phyloP scores from a whole-genome alignment of 75 land plant genomes.

The Adiantum capillusveneris region DNA sequence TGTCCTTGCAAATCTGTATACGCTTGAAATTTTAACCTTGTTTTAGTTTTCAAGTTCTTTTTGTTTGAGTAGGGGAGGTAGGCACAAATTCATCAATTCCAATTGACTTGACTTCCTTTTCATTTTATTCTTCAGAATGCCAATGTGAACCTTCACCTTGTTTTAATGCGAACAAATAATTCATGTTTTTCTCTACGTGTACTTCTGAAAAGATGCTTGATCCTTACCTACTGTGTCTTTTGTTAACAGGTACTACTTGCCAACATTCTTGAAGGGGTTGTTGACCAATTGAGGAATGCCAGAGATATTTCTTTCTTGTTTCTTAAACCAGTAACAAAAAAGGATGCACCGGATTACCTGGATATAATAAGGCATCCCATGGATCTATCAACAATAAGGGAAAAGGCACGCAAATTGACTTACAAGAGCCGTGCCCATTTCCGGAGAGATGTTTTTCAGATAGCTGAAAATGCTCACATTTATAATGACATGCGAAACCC shows the following conservation, averaged over 20 bases:
- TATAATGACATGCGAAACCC: slow-evolving; percentile 90
- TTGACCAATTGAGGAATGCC: slow-evolving; percentile 45
- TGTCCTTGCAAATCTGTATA: too few species aligned
- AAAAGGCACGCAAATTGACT: slow-evolving; percentile 62
- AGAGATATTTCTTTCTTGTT: slow-evolving; percentile 63
- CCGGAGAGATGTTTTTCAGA: slow-evolving; percentile 79
- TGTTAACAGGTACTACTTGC: slow-evolving; percentile 61
- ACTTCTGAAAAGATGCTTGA: too few species aligned
- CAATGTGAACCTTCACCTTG: too few species aligned
- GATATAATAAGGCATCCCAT: slow-evolving; percentile 61
- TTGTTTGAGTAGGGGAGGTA: too few species aligned
- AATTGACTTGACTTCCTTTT: too few species aligned
- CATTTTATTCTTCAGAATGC: too few species aligned
- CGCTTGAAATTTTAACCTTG: too few species aligned
- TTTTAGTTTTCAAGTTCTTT: too few species aligned
- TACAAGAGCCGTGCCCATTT: slow-evolving; percentile 71
- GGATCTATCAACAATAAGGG: slow-evolving; percentile 85
- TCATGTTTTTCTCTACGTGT: too few species aligned
- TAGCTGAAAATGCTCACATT: slow-evolving; percentile 68
- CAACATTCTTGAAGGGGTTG: slow-evolving; percentile 69
- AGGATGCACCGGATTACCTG: slow-evolving; percentile 92
- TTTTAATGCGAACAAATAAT: too few species aligned
- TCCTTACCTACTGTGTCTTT: neutral
- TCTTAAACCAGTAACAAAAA: slow-evolving; percentile 84
- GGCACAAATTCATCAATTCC: too few species aligned